Base-by-base conservation (phyloP, 2,329 filamentous ascomycete species). In the Tolypocladium inflatum region DNA sequence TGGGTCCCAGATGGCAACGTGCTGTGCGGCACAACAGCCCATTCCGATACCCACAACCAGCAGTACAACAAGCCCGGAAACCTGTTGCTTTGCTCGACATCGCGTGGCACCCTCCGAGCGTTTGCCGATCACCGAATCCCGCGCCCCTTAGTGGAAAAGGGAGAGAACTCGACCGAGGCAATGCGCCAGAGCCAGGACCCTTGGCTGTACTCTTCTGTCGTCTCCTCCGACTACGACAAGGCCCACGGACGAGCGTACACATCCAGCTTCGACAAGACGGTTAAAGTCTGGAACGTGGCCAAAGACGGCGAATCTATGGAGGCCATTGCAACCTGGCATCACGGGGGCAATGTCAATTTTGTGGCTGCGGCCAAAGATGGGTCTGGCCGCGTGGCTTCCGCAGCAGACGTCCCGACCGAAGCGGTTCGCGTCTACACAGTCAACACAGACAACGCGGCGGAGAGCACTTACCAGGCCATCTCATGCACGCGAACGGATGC, bases 11-110 rank as follows among this genome's bases (percentile, higher is more conserved):
- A 79, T 23, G 66, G 74, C n/a, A 72, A 73, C 19, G 82, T 86
- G 55, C 65, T 87, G n/a, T 85, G 82, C 61, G 84, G 84, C 39
- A 83, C 84, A 0, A 84, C 82, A 0, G 80, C 80, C 0, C 84
- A 87, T 68, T 86, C 82, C 0, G 84, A 87, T 63, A 71, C 74
- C 0, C 80, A 84, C 48, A 87, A 86, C 58, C 83, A 86, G 64
- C 83, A 86, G 61, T 87, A 87, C 65, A 87, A 87, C 63, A 85
- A 82, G 62, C 78, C 81, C 0, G 84, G 84, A 1, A 87, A 87
- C 63, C 68, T 87, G 11, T 70, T 83, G 1, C 68, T 87, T 1
- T 84, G 81, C 8, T 84, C 81, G 0, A 71, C 75, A 1, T 63
- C 59, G 0, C 63, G 66, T 1, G 75, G 78, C 0, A 76, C 72